Evolutionary conservation across 768 basidiomycete species (phyloP), one percentile per base, ranked within the genome.

Genomic region (Pholiota microspora): DNA sequence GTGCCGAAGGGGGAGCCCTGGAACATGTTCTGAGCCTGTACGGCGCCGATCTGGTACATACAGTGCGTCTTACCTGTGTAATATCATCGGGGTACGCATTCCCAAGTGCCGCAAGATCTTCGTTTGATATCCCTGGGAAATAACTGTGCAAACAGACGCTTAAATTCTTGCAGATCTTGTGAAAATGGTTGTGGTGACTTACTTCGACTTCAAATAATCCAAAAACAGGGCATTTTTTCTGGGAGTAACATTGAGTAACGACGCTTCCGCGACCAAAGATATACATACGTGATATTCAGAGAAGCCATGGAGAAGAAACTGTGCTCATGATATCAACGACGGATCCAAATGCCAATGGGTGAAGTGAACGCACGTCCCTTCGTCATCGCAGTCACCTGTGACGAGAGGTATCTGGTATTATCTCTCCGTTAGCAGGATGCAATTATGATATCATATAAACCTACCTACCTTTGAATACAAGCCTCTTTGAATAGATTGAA

Each of bases 341-440:
- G n/a, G n/a, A 31, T 31, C 12, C 12, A 12, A 12, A 31, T 31
- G 29, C 6, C 29, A 31, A 31, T 6, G 12, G 29, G 29, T 31
- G 6, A 6, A 31, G 12, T 31, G 6, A 12, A 31, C 29, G 29
- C 12, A 31, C 29, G 83, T 82, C 5, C 83, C 85, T 62, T 86
- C 85, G 51, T 86, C 85, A 47, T 85, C 82, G 59, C 77, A 79
- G 56, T 84, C 75, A 15, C 80, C 80, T 0, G 68, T 78, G 24
- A 84, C 65, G 57, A 77, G 77, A 0, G 79, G 80, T 3, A 84
- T 67, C 12, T 75, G 72, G 29, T 31, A 12, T 6, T 6, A 12
- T 31, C 12, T 6, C 6, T 31, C 7, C 6, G 29, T 31, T 12
- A 6, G 29, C 12, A 31, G 29, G 29, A 31, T 12, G 7, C 6